Evolutionary conservation across 257 asterid species (phyloP).

Genomic region (Phtheirospermum japonicum): DNA sequence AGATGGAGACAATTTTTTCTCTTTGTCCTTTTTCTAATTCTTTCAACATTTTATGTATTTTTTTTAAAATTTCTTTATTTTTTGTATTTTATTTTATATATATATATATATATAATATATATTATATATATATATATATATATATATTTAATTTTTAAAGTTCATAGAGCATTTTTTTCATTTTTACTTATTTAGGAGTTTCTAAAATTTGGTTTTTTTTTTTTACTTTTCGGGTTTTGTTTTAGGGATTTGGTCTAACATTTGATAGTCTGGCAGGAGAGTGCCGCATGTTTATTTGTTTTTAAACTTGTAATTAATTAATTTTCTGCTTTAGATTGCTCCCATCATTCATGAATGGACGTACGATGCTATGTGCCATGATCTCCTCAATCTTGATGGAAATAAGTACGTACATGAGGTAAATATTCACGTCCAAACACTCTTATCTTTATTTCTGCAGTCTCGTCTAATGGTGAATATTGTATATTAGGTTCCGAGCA

Average conservation of each 20-base stretch:
- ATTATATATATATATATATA: too few relatives aligned
- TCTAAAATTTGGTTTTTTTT: too few relatives aligned
- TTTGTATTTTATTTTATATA: too few relatives aligned
- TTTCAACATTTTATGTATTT: too few relatives aligned
- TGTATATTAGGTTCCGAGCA: conserved; percentile 56
- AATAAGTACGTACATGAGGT: conserved; percentile 84
- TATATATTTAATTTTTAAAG: too few relatives aligned
- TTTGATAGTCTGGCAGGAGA: background rate
- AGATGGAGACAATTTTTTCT: too few relatives aligned
- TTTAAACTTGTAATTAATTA: conserved; percentile 8
- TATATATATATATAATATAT: too few relatives aligned
- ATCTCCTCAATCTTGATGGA: conserved; percentile 84
- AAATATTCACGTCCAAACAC: conserved; percentile 22
- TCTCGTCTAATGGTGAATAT: conserved; percentile 27
- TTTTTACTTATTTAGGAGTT: background rate
- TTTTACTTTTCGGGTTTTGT: background rate
- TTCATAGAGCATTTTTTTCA: background rate
- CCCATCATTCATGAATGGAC: conserved; percentile 98
- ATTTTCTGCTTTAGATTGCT: conserved; percentile 60
- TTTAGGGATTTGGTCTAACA: background rate
- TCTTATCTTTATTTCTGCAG: conserved; percentile 21
- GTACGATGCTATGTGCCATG: conserved; percentile 95
- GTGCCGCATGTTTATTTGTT: background rate
- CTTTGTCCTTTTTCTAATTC: too few relatives aligned
- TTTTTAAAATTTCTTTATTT: too few relatives aligned